Percentiles rank a stretch among this genome's conserved stretches.
Conservation (phyloP, 2,329 filamentous ascomycete genomes). For the Zasmidium cellare region DNA sequence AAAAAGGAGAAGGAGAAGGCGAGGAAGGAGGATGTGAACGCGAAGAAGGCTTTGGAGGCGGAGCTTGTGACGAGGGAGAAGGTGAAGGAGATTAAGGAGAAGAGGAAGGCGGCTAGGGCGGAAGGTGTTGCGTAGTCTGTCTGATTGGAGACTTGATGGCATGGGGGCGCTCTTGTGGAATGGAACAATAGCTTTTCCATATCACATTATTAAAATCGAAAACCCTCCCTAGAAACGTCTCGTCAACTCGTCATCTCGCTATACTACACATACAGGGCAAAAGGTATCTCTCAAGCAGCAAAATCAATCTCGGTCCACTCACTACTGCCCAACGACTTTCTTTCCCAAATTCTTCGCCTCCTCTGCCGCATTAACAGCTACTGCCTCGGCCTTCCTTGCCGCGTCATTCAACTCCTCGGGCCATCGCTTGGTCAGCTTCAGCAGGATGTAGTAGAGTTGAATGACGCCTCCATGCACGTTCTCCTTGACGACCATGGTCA, state of each 20-base stretch:
- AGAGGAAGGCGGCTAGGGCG: no score
- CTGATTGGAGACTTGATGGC: no score
- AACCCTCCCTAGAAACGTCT: neutral
- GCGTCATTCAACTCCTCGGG: conserved; percentile 39
- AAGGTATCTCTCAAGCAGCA: neutral
- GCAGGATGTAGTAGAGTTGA: conserved; percentile 66
- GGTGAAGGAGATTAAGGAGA: no score
- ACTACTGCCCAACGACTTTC: conserved; percentile 14
- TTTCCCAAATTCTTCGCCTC: conserved; percentile 21
- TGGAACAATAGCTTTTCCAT: neutral
- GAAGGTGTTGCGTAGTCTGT: no score
- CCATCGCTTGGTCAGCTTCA: conserved; percentile 49
- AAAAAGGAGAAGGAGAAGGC: no score
- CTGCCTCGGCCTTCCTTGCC: conserved; percentile 12
- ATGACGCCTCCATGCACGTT: conserved; percentile 71
- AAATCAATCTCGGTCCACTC: neutral
- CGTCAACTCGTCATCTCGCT: neutral
- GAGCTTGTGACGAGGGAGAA: no score
- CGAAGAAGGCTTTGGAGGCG: no score
- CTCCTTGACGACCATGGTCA: conserved; percentile 86
- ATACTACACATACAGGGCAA: neutral
- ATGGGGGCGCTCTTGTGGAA: neutral
- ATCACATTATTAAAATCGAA: no score
- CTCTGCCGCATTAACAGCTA: conserved; percentile 29
- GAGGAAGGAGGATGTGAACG: no score